Percentiles rank a stretch among this genome's conserved stretches.
phyloP scores from a whole-genome alignment of 169 alveolate species.

The Cryptosporidium ubiquitum region DNA sequence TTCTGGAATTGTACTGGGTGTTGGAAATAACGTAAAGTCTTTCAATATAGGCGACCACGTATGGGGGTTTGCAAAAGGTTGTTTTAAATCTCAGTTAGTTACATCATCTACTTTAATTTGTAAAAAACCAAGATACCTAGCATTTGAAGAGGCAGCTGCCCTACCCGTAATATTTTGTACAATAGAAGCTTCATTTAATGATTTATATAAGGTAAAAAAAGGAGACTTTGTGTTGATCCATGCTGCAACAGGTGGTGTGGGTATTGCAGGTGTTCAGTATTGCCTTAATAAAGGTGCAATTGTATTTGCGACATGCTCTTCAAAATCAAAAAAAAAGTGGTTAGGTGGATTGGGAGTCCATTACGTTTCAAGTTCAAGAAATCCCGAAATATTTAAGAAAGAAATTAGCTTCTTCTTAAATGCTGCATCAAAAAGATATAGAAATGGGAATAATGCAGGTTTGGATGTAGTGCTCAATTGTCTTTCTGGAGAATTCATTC shows the following conservation, averaged over 20 bases:
- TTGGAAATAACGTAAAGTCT: constrained; percentile 16
- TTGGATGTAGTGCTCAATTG: constrained; percentile 75
- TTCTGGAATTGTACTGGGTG: constrained; percentile 32
- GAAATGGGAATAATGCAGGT: constrained; percentile 2
- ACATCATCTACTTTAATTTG: constrained; percentile 62
- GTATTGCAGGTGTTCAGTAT: constrained; percentile 74
- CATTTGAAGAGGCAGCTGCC: constrained; percentile 77
- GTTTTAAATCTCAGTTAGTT: constrained; percentile 42
- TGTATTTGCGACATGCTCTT: constrained; percentile 73
- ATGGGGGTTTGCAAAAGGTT: constrained; percentile 71
- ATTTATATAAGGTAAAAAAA: constrained; percentile 77
- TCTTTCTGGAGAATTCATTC: constrained; percentile 73
- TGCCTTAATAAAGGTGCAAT: constrained; percentile 74
- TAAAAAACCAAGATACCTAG: constrained; percentile 20
- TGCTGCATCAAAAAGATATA: constrained; percentile 51
- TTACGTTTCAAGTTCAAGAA: constrained; percentile 67
- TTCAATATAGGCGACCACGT: constrained; percentile 35
- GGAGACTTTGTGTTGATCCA: constrained; percentile 75
- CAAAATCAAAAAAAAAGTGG: constrained; percentile 44
- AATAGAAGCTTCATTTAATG: constrained; percentile 75
- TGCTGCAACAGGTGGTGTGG: constrained; percentile 80
- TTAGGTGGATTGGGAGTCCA: constrained; percentile 71
- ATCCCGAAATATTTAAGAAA: constrained; percentile 29
- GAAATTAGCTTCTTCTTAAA: constrained; percentile 8
- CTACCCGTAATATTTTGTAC: constrained; percentile 75